These are phyloP conservation scores for Cryptococcus floricola DNA, from an alignment of 1,284 basidiomycete genomes.

Conservation along the genomic window DNA sequence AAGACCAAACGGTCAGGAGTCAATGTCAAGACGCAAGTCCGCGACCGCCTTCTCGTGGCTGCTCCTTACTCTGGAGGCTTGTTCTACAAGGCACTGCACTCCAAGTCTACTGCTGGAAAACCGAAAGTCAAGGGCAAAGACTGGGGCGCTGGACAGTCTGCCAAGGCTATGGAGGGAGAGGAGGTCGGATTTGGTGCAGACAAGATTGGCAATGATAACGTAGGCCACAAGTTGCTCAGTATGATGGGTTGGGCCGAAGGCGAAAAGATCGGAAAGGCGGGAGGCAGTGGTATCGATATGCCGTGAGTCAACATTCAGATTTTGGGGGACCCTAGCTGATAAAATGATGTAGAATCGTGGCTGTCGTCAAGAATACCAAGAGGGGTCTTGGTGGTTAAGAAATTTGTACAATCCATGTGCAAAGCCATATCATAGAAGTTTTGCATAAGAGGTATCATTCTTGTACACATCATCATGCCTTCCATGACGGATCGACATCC, in stretches of 20 bases:
- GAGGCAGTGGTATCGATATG: slow-evolving; percentile 39
- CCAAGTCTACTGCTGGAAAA: slow-evolving; percentile 9
- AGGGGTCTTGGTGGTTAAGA: slow-evolving; percentile 38
- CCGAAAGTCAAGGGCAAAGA: slow-evolving; percentile 13
- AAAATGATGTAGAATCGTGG: slow-evolving; percentile 39
- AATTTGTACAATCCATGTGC: too few species aligned
- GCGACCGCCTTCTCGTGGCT: slow-evolving; percentile 55
- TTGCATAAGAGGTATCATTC: too few species aligned
- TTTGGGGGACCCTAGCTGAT: slow-evolving; percentile 8
- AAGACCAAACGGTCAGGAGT: slow-evolving; percentile 60
- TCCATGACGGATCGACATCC: too few species aligned
- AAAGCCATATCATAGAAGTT: too few species aligned
- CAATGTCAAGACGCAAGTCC: slow-evolving; percentile 60
- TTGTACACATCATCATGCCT: too few species aligned
- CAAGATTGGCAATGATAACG: slow-evolving; percentile 46
- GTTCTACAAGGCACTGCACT: slow-evolving; percentile 46
- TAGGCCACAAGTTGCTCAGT: slow-evolving; percentile 48
- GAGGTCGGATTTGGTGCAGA: slow-evolving; percentile 45
- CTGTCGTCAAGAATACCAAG: slow-evolving; percentile 51
- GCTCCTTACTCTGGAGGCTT: slow-evolving; percentile 24
- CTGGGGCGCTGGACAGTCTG: slow-evolving; percentile 19
- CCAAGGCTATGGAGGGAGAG: slow-evolving; percentile 44
- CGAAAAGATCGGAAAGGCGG: slow-evolving; percentile 41
- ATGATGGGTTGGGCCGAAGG: slow-evolving; percentile 51
- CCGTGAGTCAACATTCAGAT: slow-evolving; percentile 40